Base-by-base conservation (phyloP, 441 rosid genomes). In the Brassica hybrid region DNA sequence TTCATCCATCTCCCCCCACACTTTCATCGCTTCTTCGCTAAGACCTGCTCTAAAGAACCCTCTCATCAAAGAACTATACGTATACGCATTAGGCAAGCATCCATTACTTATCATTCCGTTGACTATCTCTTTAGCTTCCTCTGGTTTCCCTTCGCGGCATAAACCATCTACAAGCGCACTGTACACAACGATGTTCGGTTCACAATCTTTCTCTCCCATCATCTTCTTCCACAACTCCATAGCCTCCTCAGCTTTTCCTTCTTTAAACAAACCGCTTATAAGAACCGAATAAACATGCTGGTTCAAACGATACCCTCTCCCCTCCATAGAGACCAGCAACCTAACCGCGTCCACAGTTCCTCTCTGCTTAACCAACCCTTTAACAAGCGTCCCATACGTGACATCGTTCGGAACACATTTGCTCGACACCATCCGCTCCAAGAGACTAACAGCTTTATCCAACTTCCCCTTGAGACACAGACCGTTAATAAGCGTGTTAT, bases 51-150 rank as follows among this genome's bases (percentile, higher is more conserved):
- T 84, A 68, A 94, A 92, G 75, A 85, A 94, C 65, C 97, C 98
- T 84, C 80, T 92, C 89, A 96, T 88, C 80, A 96, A 73, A 54
- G 98, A 94, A 86, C 99, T 96, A 73, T 87, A 94, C 43, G 97
- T 87, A 79, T 87, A 89, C 25, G 83, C 97, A 87, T 94, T 94
- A 0, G 97, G 97, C 23, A 73, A 72, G 78, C 90, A 88, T 16
- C 93, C 91, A 54, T 80, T 86, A 58, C 67, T 82, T 25, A 64
- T 79, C 97, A 96, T 93, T 43, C 83, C 92, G 32, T 23, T 32
- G 57, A 94, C 74, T 78, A 91, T 71, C 56, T 83, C 79, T 82
- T 78, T 61, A 2, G 97, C 98, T 82, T 96, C 96, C 27, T 89
- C 77, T 2, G 84, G 85, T 80, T 84, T 92, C 67, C 93, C 94